A percentile compares a stretch with the other conserved stretches of the same genome.
Evolutionary conservation across 2,329 filamentous ascomycete genomes (phyloP).

Genomic region (Clonostachys solani): DNA sequence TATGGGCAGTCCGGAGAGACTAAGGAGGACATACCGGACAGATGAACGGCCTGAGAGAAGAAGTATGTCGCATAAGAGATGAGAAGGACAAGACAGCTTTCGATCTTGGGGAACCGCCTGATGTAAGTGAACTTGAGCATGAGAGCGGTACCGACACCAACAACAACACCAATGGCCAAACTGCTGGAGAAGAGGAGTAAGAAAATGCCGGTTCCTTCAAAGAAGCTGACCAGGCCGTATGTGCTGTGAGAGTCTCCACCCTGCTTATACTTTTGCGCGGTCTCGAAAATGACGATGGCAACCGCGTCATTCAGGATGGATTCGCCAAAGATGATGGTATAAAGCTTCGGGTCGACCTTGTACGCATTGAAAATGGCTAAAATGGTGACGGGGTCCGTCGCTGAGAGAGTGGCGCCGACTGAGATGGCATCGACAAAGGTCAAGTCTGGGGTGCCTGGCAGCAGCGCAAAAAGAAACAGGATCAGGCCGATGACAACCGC

Average conservation of each 20-base stretch:
- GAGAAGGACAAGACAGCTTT: conserved; percentile 89
- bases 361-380: conserved; percentile 98
- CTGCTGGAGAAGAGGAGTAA: conserved; percentile 95
- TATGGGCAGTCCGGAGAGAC: background rate
- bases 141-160: conserved; percentile 84
- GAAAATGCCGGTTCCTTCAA: conserved; percentile 92
- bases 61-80: conserved; percentile 97
- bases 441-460: conserved; percentile 80
- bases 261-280: conserved; percentile 86
- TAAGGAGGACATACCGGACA: conserved; percentile 69
- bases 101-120: conserved; percentile 88
- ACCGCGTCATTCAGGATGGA: conserved; percentile 98
- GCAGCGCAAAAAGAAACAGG: conserved; percentile 81
- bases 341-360: conserved; percentile 97
- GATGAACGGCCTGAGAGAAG: conserved; percentile 90
- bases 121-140: conserved; percentile 94
- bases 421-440: conserved; percentile 94
- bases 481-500: conserved; percentile 90
- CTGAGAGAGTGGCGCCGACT: conserved; percentile 91
- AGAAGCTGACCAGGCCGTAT: conserved; percentile 74
- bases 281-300: conserved; percentile 97
- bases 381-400: conserved; percentile 96
- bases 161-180: conserved; percentile 79
- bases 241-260: conserved; percentile 55
- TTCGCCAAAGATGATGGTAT: conserved; percentile 98